These are phyloP conservation scores for Mallotus japonicus DNA, from an alignment of 441 rosid species.

Conservation along the genomic window DNA sequence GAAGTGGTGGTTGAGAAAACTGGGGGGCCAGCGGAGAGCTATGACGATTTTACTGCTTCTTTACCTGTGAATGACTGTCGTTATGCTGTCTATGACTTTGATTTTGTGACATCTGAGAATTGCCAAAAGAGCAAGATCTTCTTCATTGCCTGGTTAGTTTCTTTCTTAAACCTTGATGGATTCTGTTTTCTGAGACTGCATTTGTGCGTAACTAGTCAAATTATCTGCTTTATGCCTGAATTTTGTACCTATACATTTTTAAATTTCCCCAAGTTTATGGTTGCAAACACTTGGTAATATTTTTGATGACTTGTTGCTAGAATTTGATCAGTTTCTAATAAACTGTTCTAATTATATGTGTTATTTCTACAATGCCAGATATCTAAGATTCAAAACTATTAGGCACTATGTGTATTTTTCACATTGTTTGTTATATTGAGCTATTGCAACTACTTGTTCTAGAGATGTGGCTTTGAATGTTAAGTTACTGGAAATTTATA, in stretches of 20 bases:
- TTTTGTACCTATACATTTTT: too few relatives aligned
- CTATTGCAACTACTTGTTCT: too few relatives aligned
- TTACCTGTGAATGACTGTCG: slow-evolving; percentile 59
- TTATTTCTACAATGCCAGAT: background rate
- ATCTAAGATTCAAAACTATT: too few relatives aligned
- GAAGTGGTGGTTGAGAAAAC: slow-evolving; percentile 40
- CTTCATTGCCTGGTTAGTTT: slow-evolving; percentile 53
- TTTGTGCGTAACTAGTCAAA: too few relatives aligned
- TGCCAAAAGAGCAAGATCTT: slow-evolving; percentile 58
- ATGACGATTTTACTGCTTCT: slow-evolving; percentile 45
- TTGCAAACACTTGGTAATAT: too few relatives aligned
- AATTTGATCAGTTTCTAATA: background rate
- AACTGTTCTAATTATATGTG: background rate
- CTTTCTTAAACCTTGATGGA: background rate
- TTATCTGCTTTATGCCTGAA: too few relatives aligned
- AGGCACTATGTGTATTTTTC: too few relatives aligned
- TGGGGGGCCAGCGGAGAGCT: slow-evolving; percentile 39
- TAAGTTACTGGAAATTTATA: too few relatives aligned
- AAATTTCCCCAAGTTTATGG: too few relatives aligned
- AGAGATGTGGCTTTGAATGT: too few relatives aligned
- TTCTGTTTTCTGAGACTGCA: background rate
- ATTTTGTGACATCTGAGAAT: slow-evolving; percentile 51
- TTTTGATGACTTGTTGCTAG: background rate
- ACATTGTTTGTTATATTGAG: too few relatives aligned
- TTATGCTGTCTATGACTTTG: slow-evolving; percentile 55